A percentile compares a stretch with the other conserved stretches of the same genome.
These are phyloP conservation scores for Russula lepida DNA, from an alignment of 768 basidiomycete species.

Conservation along the genomic window DNA sequence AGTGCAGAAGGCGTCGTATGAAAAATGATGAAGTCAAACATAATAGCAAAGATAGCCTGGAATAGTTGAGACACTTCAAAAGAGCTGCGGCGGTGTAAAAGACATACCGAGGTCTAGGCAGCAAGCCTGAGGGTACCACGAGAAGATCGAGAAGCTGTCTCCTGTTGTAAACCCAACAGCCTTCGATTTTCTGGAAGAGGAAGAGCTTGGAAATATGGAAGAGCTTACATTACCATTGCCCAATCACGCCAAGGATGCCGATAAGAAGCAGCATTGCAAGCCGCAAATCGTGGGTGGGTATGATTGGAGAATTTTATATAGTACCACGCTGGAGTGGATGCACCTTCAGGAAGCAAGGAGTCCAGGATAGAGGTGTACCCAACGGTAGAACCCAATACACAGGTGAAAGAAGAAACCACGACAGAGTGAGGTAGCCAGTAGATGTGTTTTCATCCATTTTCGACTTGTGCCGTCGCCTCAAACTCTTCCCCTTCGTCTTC, in stretches of 20 bases:
- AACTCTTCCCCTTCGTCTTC: too few relatives aligned
- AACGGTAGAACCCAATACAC: slow-evolving; percentile 35
- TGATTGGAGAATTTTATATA: slow-evolving; percentile 34
- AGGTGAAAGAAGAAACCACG: slow-evolving; percentile 53
- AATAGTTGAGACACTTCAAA: background rate
- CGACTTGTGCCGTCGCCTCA: too few relatives aligned
- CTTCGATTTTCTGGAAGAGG: too few relatives aligned
- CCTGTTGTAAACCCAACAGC: slow-evolving; percentile 55
- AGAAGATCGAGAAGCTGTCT: slow-evolving; percentile 56
- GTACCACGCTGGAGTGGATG: slow-evolving; percentile 33
- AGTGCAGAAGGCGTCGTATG: slow-evolving; percentile 47
- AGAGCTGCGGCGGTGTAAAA: slow-evolving; percentile 18
- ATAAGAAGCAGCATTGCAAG: slow-evolving; percentile 40
- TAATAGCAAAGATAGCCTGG: slow-evolving; percentile 58
- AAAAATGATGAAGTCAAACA: slow-evolving; percentile 61
- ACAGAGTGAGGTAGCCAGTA: too few relatives aligned
- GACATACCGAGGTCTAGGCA: slow-evolving; percentile 44
- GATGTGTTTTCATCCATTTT: slow-evolving; percentile 63
- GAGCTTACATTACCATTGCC: too few relatives aligned
- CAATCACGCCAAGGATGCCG: slow-evolving; percentile 44
- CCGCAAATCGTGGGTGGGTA: slow-evolving; percentile 43
- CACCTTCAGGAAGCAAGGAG: background rate
- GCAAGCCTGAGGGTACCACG: slow-evolving; percentile 56
- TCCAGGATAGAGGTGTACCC: slow-evolving; percentile 20
- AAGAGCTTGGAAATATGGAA: too few relatives aligned